A percentile compares a stretch with the other conserved stretches of the same genome.
These are phyloP conservation scores for Asterochloris sp. DNA, from an alignment of 139 green algal genomes.

Conservation along the genomic window DNA sequence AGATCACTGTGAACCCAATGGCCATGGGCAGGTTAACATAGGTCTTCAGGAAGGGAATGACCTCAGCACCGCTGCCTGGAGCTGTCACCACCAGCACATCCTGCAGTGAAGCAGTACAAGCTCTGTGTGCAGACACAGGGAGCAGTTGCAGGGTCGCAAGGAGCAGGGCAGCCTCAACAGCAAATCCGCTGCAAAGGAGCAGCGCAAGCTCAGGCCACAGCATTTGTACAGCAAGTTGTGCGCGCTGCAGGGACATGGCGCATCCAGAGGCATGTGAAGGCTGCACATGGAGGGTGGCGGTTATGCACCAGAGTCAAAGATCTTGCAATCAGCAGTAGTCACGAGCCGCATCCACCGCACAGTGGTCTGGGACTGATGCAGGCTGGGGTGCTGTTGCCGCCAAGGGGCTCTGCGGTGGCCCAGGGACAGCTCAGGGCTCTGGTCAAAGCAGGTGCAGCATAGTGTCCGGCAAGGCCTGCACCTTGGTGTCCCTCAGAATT, in stretches of 20 bases:
- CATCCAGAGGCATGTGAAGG: too few species aligned
- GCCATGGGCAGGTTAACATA: slow-evolving; percentile 96
- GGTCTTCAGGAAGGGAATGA: slow-evolving; percentile 99
- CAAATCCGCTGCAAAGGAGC: too few species aligned
- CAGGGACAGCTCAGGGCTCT: neutral
- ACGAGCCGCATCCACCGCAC: too few species aligned
- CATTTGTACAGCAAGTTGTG: too few species aligned
- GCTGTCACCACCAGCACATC: slow-evolving; percentile 98
- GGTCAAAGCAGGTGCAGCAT: neutral
- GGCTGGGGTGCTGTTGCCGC: neutral
- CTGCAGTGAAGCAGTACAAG: slow-evolving; percentile 49
- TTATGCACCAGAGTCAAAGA: neutral
- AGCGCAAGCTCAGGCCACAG: too few species aligned
- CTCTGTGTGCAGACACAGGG: neutral
- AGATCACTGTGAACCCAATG: slow-evolving; percentile 93
- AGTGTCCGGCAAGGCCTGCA: neutral
- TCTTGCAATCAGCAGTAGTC: neutral
- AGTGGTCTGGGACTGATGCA: too few species aligned
- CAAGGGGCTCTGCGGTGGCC: too few species aligned
- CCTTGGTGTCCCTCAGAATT: slow-evolving; percentile 98
- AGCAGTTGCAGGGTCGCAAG: too few species aligned
- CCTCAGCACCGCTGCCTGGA: slow-evolving; percentile 92
- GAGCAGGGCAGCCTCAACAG: too few species aligned
- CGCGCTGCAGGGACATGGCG: too few species aligned
- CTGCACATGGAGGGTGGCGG: neutral